These are phyloP conservation scores for Platanthera guangdongensis DNA, from an alignment of 106 monocot species.

Conservation along the genomic window DNA sequence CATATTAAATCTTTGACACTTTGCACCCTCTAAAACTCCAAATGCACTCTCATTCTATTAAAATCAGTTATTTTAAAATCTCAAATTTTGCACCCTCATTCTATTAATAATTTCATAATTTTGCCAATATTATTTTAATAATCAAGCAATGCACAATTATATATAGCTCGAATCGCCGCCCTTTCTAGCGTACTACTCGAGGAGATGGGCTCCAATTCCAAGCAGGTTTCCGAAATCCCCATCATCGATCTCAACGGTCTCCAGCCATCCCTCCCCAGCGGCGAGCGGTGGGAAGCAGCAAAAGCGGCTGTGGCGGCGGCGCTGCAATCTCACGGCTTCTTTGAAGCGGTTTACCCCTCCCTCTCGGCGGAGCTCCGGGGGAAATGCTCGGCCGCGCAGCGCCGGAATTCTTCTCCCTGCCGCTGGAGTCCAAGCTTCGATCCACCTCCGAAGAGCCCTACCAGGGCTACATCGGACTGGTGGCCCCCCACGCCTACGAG, in stretches of 20 bases:
- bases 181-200: neutral
- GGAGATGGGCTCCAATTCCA: neutral
- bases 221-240: conserved; percentile 3
- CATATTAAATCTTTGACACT: too few species aligned
- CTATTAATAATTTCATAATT: too few species aligned
- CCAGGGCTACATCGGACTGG: conserved; percentile 28
- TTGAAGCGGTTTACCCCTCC: conserved; percentile 26
- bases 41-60: too few species aligned
- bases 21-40: too few species aligned
- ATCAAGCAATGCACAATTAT: too few species aligned
- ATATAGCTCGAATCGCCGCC: too few species aligned
- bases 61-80: too few species aligned
- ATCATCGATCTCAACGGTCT: conserved; percentile 7
- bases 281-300: conserved; percentile 16
- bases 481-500: conserved; percentile 17
- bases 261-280: neutral
- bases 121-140: too few species aligned
- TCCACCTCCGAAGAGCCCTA: conserved; percentile 9
- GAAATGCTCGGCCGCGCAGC: conserved; percentile 12
- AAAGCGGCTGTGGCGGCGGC: conserved; percentile 16
- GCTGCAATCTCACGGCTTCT: conserved; percentile 26
- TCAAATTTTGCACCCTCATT: too few species aligned
- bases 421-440: conserved; percentile 25
- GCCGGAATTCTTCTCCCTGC: conserved; percentile 34
- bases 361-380: conserved; percentile 15